These are phyloP conservation scores for Alternaria sp. DNA, from an alignment of 2,329 filamentous ascomycete species.

Conservation along the genomic window DNA sequence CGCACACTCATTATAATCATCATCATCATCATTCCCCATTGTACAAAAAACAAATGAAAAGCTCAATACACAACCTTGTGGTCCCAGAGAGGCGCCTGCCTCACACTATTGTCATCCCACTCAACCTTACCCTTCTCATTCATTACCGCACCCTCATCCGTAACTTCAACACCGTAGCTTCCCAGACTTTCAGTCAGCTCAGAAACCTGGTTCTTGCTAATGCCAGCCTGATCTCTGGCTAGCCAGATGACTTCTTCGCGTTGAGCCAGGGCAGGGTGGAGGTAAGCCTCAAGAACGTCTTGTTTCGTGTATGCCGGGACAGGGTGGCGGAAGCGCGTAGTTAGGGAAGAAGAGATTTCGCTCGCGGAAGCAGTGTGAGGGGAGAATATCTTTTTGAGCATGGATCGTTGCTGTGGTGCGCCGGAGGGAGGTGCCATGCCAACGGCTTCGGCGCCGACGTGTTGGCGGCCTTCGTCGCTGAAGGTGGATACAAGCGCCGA, in stretches of 20 bases:
- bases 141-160: slow-evolving; percentile 55
- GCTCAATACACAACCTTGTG: slow-evolving; percentile 7
- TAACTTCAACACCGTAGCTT: slow-evolving; percentile 49
- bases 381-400: slow-evolving; percentile 12
- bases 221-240: slow-evolving; percentile 50
- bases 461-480: slow-evolving; percentile 1
- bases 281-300: slow-evolving; percentile 24
- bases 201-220: slow-evolving; percentile 53
- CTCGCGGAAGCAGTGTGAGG: slow-evolving; percentile 16
- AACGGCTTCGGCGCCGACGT: not conserved
- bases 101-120: slow-evolving; percentile 40
- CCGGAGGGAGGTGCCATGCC: slow-evolving; percentile 7
- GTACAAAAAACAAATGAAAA: not conserved
- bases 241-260: slow-evolving; percentile 23
- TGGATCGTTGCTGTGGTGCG: slow-evolving; percentile 1
- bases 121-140: slow-evolving; percentile 56
- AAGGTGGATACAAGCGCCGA: slow-evolving; percentile 7
- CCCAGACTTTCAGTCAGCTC: slow-evolving; percentile 47
- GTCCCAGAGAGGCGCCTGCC: slow-evolving; percentile 13
- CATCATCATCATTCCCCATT: too few relatives aligned
- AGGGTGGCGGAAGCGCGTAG: slow-evolving; percentile 13
- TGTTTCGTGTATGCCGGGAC: slow-evolving; percentile 19
- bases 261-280: slow-evolving; percentile 22
- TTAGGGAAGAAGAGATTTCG: slow-evolving; percentile 19
- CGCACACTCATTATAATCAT: not conserved